A percentile compares a stretch with the other conserved stretches of the same genome.
These are phyloP conservation scores for Boletus nobilissimus DNA, from an alignment of 1,284 basidiomycete species.

Conservation along the genomic window DNA sequence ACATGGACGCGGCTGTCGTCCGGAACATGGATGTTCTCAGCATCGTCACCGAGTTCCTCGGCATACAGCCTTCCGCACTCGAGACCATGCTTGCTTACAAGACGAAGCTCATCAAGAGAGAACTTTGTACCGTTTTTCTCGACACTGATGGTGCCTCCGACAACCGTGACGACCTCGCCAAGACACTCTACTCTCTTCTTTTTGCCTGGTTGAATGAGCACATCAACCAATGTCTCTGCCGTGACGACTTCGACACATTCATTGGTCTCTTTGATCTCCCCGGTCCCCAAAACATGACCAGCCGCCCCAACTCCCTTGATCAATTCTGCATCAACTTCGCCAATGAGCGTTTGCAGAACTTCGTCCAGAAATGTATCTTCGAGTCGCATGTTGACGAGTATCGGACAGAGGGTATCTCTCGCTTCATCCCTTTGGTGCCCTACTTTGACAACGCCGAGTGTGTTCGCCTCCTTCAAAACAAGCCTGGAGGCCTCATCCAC, in stretches of 20 bases:
- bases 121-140: slow-evolving; percentile 95
- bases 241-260: too few species aligned
- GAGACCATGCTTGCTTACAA: slow-evolving; percentile 92
- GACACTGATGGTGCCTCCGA: slow-evolving; percentile 92
- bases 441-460: too few species aligned
- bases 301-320: too few species aligned
- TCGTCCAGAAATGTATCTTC: slow-evolving; percentile 85
- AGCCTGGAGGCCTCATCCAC: slow-evolving; percentile 93
- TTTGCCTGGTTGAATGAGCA: too few species aligned
- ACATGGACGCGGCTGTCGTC: slow-evolving; percentile 90
- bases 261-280: too few species aligned
- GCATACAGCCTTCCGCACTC: slow-evolving; percentile 78
- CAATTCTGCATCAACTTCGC: too few species aligned
- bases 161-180: slow-evolving; percentile 93
- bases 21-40: slow-evolving; percentile 83
- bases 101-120: slow-evolving; percentile 92
- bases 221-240: too few species aligned
- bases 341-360: slow-evolving; percentile 87
- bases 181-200: too few species aligned
- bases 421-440: slow-evolving; percentile 76
- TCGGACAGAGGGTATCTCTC: slow-evolving; percentile 82
- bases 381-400: slow-evolving; percentile 86
- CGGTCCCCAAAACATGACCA: too few species aligned
- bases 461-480: too few species aligned
- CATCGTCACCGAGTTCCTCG: slow-evolving; percentile 91